Evolutionary conservation across 192 early-diverging fungal genomes (phyloP), one percentile per base, ranked within the genome.

Genomic region (Backusella westeae): DNA sequence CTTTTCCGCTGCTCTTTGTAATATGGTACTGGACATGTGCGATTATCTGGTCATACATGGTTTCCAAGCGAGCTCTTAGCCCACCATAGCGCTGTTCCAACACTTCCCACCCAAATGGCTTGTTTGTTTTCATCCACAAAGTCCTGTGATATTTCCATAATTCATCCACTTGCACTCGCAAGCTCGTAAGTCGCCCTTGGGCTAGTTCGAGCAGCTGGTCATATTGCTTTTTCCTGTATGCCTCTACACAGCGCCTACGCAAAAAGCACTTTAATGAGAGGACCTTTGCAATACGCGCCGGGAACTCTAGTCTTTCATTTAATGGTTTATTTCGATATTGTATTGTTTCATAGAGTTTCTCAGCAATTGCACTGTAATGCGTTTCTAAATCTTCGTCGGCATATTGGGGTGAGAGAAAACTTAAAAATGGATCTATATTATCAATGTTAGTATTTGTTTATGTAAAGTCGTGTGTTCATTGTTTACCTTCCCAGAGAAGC

Each of bases 71-170:
- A 8, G 92, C 87, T 4, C 85, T 74, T 35, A 94, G 67, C 2
- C 91, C 94, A 53, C 95, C 95, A 80, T 96, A 96, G 35, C 95
- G 89, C 77, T 93, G 76, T 76, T 96, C 95, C 1, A 96, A 71
- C 0, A 93, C 88, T 75, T 96, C 95, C 89, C 93, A 91, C 6
- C 95, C 95, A 90, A 95, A 94, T 1, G 95, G 94, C 70, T 94
- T 93, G 79, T 93, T 93, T 67, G 89, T 92, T 66, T 85, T 81
- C 72, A 90, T 87, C 95, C 95, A 96, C 70, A 93, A 75, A 6
- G 87, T 84, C 7, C 95, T 87, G 77, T 96, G 95, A 81, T 91
- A 94, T 53, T 89, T 84, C 94, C 94, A 95, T 34, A 96, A 87
- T 56, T 85, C 86, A 39, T 94, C 88, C 19, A 90, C 88, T 2